Conservation (phyloP, 1,139 yeast genomes). For the Yamadazyma triangularis region DNA sequence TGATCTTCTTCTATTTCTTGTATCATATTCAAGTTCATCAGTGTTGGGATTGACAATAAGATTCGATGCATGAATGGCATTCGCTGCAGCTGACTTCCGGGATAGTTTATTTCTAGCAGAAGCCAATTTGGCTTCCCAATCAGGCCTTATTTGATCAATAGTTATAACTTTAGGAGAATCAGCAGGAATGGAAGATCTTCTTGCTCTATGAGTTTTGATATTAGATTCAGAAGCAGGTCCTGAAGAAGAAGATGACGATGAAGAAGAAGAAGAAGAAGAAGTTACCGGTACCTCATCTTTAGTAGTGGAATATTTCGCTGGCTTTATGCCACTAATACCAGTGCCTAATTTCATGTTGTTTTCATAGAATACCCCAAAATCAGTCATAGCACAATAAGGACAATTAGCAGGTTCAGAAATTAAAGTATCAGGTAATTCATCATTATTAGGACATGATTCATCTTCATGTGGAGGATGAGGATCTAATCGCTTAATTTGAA, state of each 20-base stretch:
- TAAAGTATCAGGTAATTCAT: conserved; percentile 50
- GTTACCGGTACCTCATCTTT: conserved; percentile 13
- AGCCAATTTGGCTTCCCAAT: conserved; percentile 76
- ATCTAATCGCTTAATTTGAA: conserved; percentile 87
- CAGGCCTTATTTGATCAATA: conserved; percentile 82
- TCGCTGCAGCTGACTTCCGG: conserved; percentile 87
- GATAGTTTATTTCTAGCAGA: conserved; percentile 76
- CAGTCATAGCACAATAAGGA: conserved; percentile 88
- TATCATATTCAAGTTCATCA: conserved; percentile 15
- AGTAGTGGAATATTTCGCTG: conserved; percentile 14
- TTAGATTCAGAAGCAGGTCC: neutral
- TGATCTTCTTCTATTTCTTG: conserved; percentile 16
- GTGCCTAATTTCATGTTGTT: conserved; percentile 54
- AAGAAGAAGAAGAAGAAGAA: too few species aligned
- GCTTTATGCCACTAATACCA: conserved; percentile 49
- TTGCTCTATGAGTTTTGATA: conserved; percentile 8
- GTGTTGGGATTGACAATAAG: conserved; percentile 38
- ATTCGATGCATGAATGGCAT: conserved; percentile 85
- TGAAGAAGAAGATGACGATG: conserved; percentile 4
- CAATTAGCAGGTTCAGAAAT: conserved; percentile 87
- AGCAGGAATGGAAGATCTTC: conserved; percentile 52
- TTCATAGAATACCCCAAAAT: conserved; percentile 78
- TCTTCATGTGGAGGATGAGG: conserved; percentile 92
- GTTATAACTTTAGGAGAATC: conserved; percentile 65
- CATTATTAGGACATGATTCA: conserved; percentile 26